Conservation (phyloP, 345 rosid genomes). For the Murraya koenigii region DNA sequence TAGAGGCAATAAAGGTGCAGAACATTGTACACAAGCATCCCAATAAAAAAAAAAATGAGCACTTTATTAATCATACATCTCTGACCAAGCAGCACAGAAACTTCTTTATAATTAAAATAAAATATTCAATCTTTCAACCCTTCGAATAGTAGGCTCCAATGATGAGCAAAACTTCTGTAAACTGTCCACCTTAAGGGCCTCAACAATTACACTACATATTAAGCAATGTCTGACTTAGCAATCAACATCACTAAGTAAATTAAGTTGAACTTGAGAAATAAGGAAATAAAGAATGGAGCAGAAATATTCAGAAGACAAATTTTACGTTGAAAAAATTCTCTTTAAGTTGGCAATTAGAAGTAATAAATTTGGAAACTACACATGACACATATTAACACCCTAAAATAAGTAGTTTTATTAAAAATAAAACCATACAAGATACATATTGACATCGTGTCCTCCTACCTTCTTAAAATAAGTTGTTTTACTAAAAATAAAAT, state of each 20-base stretch:
- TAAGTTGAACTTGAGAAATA: background rate
- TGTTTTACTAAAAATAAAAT: no score
- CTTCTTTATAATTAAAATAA: background rate
- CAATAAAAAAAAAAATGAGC: background rate
- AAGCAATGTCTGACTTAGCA: background rate
- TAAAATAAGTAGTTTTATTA: background rate
- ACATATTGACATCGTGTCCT: no score
- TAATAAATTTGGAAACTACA: background rate
- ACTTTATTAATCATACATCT: background rate
- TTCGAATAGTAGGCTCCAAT: slow-evolving; percentile 90
- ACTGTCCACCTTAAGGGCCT: slow-evolving; percentile 96
- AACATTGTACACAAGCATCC: slow-evolving; percentile 1
- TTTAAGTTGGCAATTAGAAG: background rate
- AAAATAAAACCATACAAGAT: no score
- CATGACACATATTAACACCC: background rate
- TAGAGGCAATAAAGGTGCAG: slow-evolving; percentile 9
- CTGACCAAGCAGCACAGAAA: background rate
- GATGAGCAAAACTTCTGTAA: slow-evolving; percentile 95
- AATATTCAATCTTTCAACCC: slow-evolving; percentile 61
- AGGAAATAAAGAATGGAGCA: background rate
- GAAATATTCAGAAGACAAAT: background rate
- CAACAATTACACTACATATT: slow-evolving; percentile 83
- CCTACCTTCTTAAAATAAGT: no score
- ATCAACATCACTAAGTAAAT: background rate
- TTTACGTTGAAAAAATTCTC: background rate